Percentiles rank a stretch among this genome's conserved stretches.
Conservation (phyloP, 345 rosid species). For the Arabidopsis thaliana region DNA sequence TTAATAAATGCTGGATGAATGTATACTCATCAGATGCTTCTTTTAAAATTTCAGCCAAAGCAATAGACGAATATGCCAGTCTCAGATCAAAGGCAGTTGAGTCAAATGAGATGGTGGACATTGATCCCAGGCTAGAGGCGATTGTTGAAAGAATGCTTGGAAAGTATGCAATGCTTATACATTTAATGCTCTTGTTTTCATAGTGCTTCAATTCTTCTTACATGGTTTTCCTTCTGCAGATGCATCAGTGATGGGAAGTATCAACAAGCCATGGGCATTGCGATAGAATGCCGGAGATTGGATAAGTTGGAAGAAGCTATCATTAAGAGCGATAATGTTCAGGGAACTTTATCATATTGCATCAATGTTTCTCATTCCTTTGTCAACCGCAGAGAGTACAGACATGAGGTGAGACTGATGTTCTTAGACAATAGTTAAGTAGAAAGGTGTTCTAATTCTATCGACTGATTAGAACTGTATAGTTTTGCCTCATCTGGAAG, state of each 20-base stretch:
- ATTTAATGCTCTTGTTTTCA: conserved; percentile 2
- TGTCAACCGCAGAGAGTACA: conserved; percentile 89
- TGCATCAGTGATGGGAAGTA: conserved; percentile 92
- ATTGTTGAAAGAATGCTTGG: conserved; percentile 99
- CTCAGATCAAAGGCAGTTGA: conserved; percentile 84
- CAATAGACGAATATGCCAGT: conserved; percentile 96
- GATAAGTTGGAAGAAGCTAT: conserved; percentile 99
- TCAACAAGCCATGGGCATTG: conserved; percentile 99
- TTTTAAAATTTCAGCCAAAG: conserved; percentile 70
- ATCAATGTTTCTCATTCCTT: conserved; percentile 87
- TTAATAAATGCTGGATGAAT: conserved; percentile 6
- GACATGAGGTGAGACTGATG: conserved; percentile 70
- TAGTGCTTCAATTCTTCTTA: conserved; percentile 34
- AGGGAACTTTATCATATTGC: conserved; percentile 82
- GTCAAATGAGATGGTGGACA: conserved; percentile 59
- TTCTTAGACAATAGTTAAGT: background rate
- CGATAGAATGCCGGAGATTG: conserved; percentile 94
- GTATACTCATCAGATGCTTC: conserved; percentile 22
- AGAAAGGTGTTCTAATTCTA: conserved; percentile 5
- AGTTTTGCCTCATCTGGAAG: conserved; percentile 24
- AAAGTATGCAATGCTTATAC: conserved; percentile 63
- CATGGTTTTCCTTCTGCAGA: conserved; percentile 51
- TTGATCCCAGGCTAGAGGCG: conserved; percentile 89
- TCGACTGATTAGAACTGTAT: conserved; percentile 8
- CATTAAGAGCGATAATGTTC: conserved; percentile 84